A percentile compares a stretch with the other conserved stretches of the same genome.
These are phyloP conservation scores for Prunus armeniaca DNA, from an alignment of 306 rosid genomes.

Conservation along the genomic window DNA sequence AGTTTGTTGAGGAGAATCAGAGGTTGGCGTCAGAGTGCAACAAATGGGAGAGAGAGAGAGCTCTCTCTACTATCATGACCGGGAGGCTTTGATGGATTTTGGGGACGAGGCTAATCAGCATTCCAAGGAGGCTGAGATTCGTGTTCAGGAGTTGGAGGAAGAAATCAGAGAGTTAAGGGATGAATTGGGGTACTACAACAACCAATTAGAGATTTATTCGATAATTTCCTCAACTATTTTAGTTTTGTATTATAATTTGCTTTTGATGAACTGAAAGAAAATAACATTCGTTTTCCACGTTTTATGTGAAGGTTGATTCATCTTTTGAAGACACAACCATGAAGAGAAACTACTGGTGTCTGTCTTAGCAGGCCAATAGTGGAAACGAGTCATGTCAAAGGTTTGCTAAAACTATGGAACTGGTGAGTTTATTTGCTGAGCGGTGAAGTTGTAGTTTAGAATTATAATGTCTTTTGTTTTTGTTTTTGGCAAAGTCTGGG, in stretches of 20 bases:
- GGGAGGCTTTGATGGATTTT: slow-evolving; percentile 88
- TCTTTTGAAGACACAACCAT: slow-evolving; percentile 33
- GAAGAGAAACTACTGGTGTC: slow-evolving; percentile 69
- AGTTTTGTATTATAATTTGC: too few species aligned
- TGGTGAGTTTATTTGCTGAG: slow-evolving; percentile 40
- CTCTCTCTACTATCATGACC: slow-evolving; percentile 65
- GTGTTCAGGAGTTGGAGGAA: slow-evolving; percentile 58
- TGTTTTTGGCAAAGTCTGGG: background rate
- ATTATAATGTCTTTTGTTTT: background rate
- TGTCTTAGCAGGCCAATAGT: slow-evolving; percentile 44
- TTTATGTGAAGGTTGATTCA: slow-evolving; percentile 45
- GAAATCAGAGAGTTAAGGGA: slow-evolving; percentile 45
- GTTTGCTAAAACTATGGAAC: slow-evolving; percentile 64
- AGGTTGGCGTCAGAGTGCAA: slow-evolving; percentile 60
- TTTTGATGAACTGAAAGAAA: too few species aligned
- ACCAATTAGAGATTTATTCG: slow-evolving; percentile 23
- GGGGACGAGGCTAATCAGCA: slow-evolving; percentile 92
- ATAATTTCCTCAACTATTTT: too few species aligned
- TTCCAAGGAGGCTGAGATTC: slow-evolving; percentile 69
- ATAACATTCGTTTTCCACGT: too few species aligned
- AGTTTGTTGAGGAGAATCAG: slow-evolving; percentile 81
- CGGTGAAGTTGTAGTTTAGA: background rate
- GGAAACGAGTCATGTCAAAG: slow-evolving; percentile 52
- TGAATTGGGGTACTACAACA: slow-evolving; percentile 46
- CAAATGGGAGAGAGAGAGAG: slow-evolving; percentile 67